Conservation (phyloP, 305 asterid genomes). For the Rubia tinctorum region DNA sequence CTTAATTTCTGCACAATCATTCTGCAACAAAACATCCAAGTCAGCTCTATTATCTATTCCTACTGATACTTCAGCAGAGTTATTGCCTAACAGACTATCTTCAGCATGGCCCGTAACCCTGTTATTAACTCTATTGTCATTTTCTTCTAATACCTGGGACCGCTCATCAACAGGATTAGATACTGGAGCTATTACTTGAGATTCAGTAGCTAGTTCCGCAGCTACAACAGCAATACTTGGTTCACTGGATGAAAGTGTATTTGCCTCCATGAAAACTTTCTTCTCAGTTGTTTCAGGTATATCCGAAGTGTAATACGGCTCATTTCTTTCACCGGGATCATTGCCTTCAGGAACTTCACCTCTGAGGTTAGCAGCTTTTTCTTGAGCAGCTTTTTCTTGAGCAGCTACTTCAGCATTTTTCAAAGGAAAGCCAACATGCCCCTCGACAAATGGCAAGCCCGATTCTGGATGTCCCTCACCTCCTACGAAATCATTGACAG, state of each 20-base stretch:
- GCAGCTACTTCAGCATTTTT: constrained; percentile 22
- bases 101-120: constrained; percentile 19
- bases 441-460: constrained; percentile 17
- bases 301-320: constrained; percentile 15
- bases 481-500: constrained; percentile 16
- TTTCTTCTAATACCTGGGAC: constrained; percentile 17
- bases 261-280: constrained; percentile 4
- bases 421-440: constrained; percentile 18
- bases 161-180: constrained; percentile 23
- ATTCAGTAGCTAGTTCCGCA: constrained; percentile 19
- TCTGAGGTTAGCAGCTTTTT: constrained; percentile 21
- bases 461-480: constrained; percentile 26
- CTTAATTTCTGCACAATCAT: neutral
- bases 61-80: constrained; percentile 21
- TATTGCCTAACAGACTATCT: constrained; percentile 18
- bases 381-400: constrained; percentile 21
- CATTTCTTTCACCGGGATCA: constrained; percentile 25
- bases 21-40: constrained; percentile 10
- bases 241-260: constrained; percentile 12
- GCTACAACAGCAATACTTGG: constrained; percentile 21
- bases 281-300: constrained; percentile 4
- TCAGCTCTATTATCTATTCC: constrained; percentile 9
- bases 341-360: constrained; percentile 30
- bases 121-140: constrained; percentile 21
- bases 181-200: constrained; percentile 23